phyloP scores from a whole-genome alignment of 306 rosid species.

The Begonia peltatifolia region DNA sequence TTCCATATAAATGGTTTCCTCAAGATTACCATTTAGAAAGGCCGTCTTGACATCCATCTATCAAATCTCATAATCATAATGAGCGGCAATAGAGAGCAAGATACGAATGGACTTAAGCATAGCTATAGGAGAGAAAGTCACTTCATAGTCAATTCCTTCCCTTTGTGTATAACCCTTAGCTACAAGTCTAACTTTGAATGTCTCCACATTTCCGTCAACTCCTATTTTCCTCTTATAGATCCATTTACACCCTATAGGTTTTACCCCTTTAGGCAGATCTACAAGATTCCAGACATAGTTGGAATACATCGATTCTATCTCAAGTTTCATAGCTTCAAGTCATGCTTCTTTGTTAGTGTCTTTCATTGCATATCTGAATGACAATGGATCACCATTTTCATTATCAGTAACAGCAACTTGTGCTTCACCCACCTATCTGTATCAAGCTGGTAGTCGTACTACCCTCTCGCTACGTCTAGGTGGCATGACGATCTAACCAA shows the following conservation, averaged over 20 bases:
- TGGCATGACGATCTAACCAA: no score
- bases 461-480: neutral
- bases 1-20: neutral
- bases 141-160: neutral
- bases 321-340: neutral
- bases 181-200: slow-evolving; percentile 1
- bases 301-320: neutral
- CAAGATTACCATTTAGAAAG: neutral
- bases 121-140: neutral
- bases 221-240: neutral
- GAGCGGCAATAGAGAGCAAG: neutral
- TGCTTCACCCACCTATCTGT: neutral
- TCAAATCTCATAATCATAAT: neutral
- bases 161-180: neutral
- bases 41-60: neutral
- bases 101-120: neutral
- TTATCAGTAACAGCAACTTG: neutral
- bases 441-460: neutral
- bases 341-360: neutral
- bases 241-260: neutral
- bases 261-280: neutral
- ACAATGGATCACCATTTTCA: neutral
- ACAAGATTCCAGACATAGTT: neutral
- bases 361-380: neutral
- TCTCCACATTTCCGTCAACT: neutral